Conservation (phyloP, 179 eudicot genomes). For the Beta lomatogona region DNA sequence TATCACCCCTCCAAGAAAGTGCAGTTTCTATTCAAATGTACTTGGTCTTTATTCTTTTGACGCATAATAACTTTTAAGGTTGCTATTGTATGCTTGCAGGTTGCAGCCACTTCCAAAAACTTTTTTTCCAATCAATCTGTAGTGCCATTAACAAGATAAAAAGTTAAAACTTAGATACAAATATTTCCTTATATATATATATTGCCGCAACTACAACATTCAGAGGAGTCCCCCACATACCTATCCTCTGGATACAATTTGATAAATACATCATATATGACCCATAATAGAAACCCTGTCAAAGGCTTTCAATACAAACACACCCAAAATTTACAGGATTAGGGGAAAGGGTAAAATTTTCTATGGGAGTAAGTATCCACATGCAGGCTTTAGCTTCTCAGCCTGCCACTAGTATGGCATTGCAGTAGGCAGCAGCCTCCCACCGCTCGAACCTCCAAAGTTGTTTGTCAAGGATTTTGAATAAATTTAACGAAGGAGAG, state of each 20-base stretch:
- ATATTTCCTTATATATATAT: background rate
- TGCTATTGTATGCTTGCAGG: too few species aligned
- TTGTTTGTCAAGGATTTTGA: background rate
- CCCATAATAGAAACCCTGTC: too few species aligned
- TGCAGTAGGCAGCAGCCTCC: slow-evolving; percentile 24
- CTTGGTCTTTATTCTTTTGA: too few species aligned
- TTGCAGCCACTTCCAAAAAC: too few species aligned
- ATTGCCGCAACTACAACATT: slow-evolving; percentile 14
- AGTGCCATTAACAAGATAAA: slow-evolving; percentile 3
- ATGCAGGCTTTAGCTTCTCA: slow-evolving; percentile 19
- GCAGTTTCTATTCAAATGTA: too few species aligned
- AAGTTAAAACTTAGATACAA: slow-evolving; percentile 1
- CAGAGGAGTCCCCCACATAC: slow-evolving; percentile 2
- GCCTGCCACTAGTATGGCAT: slow-evolving; percentile 17
- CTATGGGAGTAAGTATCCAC: background rate
- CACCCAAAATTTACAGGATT: slow-evolving; percentile 6
- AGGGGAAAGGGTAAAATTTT: background rate
- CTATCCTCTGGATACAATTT: slow-evolving; percentile 1
- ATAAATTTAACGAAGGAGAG: background rate
- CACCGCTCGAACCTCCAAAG: slow-evolving; percentile 8
- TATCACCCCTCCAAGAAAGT: too few species aligned
- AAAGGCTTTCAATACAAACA: slow-evolving; percentile 1
- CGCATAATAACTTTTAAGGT: too few species aligned
- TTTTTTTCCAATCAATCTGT: too few species aligned
- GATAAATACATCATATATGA: background rate